A percentile compares a stretch with the other conserved stretches of the same genome.
phyloP scores from a whole-genome alignment of 2,329 filamentous ascomycete genomes.

The Clarireedia homoeocarpa region DNA sequence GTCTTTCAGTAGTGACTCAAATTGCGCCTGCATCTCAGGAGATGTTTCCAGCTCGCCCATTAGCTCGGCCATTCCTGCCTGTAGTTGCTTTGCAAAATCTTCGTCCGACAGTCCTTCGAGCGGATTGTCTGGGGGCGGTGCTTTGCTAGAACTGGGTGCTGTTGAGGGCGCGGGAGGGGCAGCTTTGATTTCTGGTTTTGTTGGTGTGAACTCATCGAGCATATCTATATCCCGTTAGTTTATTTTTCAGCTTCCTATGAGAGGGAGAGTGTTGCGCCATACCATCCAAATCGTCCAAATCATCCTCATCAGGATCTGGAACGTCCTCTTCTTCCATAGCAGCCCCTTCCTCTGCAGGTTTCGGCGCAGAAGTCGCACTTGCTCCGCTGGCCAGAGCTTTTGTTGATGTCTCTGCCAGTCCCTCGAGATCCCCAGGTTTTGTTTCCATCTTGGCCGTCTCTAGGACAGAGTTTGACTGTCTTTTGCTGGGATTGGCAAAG shows the following conservation, averaged over 20 bases:
- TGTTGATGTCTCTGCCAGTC: constrained; percentile 10
- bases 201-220: constrained; percentile 79
- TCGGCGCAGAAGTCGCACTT: constrained; percentile 7
- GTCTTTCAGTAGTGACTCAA: constrained; percentile 70
- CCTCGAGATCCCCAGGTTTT: constrained; percentile 18
- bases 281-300: constrained; percentile 88
- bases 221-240: constrained; percentile 52
- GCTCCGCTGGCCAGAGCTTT: constrained; percentile 14
- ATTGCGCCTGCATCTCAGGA: constrained; percentile 68
- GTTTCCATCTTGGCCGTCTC: constrained; percentile 17
- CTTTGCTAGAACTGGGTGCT: constrained; percentile 22
- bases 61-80: constrained; percentile 80
- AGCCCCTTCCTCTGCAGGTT: constrained; percentile 8
- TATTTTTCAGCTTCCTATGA: neutral
- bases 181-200: constrained; percentile 45
- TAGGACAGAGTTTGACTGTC: neutral
- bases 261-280: constrained; percentile 18
- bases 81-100: constrained; percentile 78
- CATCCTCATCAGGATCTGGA: constrained; percentile 87
- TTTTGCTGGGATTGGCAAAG: constrained; percentile 6
- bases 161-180: constrained; percentile 16
- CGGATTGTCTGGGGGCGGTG: constrained; percentile 18
- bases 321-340: constrained; percentile 42
- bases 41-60: constrained; percentile 62
- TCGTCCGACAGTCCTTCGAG: constrained; percentile 52